Base-by-base conservation (phyloP, 1,284 basidiomycete species). In the Cutaneotrichosporon cavernicola region DNA sequence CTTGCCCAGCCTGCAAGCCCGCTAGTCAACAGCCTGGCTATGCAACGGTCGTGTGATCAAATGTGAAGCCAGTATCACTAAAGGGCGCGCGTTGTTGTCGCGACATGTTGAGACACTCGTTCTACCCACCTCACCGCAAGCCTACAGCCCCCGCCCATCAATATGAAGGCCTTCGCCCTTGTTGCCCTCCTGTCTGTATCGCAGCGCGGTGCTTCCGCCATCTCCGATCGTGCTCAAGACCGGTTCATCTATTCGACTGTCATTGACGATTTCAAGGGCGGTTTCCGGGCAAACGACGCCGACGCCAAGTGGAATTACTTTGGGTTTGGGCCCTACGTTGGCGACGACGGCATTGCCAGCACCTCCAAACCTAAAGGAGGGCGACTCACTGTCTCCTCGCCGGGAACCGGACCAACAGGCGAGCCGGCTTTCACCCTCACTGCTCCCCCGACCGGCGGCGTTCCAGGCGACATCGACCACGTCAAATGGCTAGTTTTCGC, bases 401-500 rank as follows among this genome's bases (percentile, higher is more conserved):
- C 52, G 18, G 62, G 50, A 0, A 58, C 32, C 31, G 13, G 56
- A 3, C 21, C 9, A 14, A 30, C 30, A 4, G 60, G 62, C 16
- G 9, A 36, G 22, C 62, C 62, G 10, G 55, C 49, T 5, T 64
- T 26, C 58, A 60, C 63, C 0, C 53, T 56, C 36, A 46, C 36
- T 1, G 55, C 49, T 4, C 32, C 32, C 9, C 56, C 53, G 3
- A n/a, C 47, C 11, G 40, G 18, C 14, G 6, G 30, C 13, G 21
- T 55, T 9, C 52, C 46, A 0, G 53, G 62, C 14, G 63, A 64
- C 55, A 40, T 64, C 22, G 63, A 64, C 21, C 63, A 60, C 18
- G 53, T 60, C 34, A 64, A 64, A 55, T 64, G 58, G 58, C 55
- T 64, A n/a, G 53, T 40, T 22, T 51, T 32, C 14, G 34, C 53